Evolutionary conservation across 116 monocot species (phyloP).

Genomic region (Phalaenopsis hybrid): DNA sequence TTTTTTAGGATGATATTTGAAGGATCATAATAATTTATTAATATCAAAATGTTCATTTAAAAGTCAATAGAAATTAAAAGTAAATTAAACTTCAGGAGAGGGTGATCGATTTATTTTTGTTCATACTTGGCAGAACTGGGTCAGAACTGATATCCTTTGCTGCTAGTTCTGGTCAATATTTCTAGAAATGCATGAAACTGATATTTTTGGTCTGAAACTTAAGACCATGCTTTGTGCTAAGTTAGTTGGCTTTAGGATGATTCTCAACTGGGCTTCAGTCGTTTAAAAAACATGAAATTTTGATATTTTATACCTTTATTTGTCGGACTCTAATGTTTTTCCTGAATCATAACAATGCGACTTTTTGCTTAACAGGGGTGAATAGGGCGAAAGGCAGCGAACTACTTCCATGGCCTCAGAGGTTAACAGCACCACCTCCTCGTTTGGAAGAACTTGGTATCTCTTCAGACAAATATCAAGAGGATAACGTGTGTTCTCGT

Average conservation of each 20-base stretch:
- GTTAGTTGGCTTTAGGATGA: neutral
- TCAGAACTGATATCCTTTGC: too few relatives aligned
- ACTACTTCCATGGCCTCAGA: constrained; percentile 62
- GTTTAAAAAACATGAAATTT: neutral
- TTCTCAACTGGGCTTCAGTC: neutral
- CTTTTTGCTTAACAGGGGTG: constrained; percentile 20
- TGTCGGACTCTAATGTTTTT: neutral
- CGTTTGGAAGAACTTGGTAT: constrained; percentile 62
- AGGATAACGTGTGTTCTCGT: constrained; percentile 44
- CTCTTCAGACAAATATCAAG: constrained; percentile 34
- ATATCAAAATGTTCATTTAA: too few relatives aligned
- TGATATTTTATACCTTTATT: neutral
- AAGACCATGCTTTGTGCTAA: neutral
- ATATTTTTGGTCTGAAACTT: neutral
- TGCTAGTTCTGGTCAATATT: too few relatives aligned
- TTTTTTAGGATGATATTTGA: too few relatives aligned
- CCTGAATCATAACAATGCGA: neutral
- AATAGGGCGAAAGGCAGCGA: constrained; percentile 37
- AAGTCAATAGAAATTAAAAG: too few relatives aligned
- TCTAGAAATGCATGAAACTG: too few relatives aligned
- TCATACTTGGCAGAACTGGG: too few relatives aligned
- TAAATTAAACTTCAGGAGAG: too few relatives aligned
- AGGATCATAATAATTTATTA: too few relatives aligned
- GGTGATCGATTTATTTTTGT: too few relatives aligned
- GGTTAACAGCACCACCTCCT: constrained; percentile 59